Evolutionary conservation across 768 basidiomycete genomes (phyloP), one percentile per base, ranked within the genome.

Genomic region (Lentinula aciculospora): DNA sequence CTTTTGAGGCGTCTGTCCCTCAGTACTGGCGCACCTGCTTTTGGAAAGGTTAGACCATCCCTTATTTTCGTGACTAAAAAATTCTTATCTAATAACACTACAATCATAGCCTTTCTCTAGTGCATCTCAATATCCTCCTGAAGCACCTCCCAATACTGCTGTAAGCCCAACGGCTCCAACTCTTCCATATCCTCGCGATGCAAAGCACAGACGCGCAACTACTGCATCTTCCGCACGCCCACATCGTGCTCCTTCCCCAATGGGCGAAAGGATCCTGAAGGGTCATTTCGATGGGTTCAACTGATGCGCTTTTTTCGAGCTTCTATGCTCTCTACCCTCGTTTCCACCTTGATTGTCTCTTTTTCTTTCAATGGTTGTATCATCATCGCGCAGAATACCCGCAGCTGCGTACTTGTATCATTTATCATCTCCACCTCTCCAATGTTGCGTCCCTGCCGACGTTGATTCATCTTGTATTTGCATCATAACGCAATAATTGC

Each of bases 201-300:
- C 68, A 53, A 71, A 69, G 63, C 75, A 75, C 13, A 79, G 76
- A 57, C 84, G 88, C 19, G 80, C 86, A n/a, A 81, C 85, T 3
- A 87, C 86, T 19, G 67, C 86, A 55, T 79, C 78, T 42, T 66
- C 69, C 48, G 73, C 77, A 13, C 79, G 78, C 50, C 78, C 78
- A 9, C 84, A 81, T 56, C 76, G 84, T 60, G 89, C 88, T 2
- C 91, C 90, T 19, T 91, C 89, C 37, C 91, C 91, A 5, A 93
- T 92, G 92, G 92, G 91, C 61, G 92, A 94, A 72, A 79, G 92
- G 58, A 92, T 94, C 60, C 80, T 94, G 63, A 94, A 90, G 76
- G 92, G 92, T 8, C 92, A 94, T 65, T 94, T 93, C 64, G 92
- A 94, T 67, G 87, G 92, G 49, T 94, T 94, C 77, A 89, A 90